Percentiles rank a stretch among this genome's conserved stretches.
These are phyloP conservation scores for Stephania cephalantha DNA, from an alignment of 164 flowering plant genomes.

Conservation along the genomic window DNA sequence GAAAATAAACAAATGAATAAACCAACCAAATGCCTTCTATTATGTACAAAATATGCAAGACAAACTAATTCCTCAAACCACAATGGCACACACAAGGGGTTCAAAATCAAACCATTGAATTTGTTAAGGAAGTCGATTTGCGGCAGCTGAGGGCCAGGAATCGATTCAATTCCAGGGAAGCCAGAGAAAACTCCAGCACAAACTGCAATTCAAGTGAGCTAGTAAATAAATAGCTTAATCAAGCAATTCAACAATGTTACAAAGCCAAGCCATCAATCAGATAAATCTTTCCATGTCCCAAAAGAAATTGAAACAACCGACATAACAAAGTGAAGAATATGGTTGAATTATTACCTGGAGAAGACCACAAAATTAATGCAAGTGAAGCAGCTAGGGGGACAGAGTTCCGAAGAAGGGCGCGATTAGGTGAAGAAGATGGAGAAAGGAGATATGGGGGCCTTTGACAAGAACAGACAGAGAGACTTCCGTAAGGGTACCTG, in stretches of 20 bases:
- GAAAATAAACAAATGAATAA: background rate
- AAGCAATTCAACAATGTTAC: background rate
- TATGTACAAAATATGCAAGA: background rate
- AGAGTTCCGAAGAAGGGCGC: conserved; percentile 20
- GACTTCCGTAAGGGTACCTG: conserved; percentile 10
- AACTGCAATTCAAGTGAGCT: background rate
- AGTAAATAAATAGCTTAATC: background rate
- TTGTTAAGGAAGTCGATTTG: conserved; percentile 54
- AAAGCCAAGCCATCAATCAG: background rate
- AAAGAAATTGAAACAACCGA: background rate
- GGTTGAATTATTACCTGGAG: conserved; percentile 32
- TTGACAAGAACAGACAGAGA: conserved; percentile 1
- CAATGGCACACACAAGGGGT: background rate
- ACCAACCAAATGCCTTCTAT: background rate
- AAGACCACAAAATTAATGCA: conserved; percentile 36
- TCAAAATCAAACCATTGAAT: conserved; percentile 43
- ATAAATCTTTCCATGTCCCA: background rate
- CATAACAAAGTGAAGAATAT: background rate
- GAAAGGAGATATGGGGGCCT: conserved; percentile 9
- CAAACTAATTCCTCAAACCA: background rate
- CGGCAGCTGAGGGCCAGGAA: conserved; percentile 74
- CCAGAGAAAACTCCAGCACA: conserved; percentile 39
- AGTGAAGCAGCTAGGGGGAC: conserved; percentile 44
- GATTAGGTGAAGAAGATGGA: conserved; percentile 9
- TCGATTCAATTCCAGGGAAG: conserved; percentile 60